These are phyloP conservation scores for Melampsora larici-populina DNA, from an alignment of 1,284 basidiomycete species.

Conservation along the genomic window DNA sequence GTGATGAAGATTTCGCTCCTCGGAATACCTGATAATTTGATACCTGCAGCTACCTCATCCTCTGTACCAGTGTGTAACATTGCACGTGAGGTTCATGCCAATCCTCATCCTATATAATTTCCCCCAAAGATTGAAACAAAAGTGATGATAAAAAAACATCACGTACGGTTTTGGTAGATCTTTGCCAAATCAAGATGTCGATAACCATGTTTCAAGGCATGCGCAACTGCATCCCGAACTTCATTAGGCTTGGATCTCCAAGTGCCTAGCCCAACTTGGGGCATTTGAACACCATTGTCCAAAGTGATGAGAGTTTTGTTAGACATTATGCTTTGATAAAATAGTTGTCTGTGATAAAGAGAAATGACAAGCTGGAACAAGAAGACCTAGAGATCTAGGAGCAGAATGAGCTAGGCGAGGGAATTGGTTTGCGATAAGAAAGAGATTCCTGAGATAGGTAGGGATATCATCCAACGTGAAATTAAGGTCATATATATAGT, in stretches of 20 bases:
- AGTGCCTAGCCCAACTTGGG: constrained; percentile 39
- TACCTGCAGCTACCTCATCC: constrained; percentile 56
- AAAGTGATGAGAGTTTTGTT: background rate
- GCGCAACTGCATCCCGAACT: constrained; percentile 34
- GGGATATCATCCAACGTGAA: too few species aligned
- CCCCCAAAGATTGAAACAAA: background rate
- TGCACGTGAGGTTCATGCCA: background rate
- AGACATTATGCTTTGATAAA: constrained; percentile 1
- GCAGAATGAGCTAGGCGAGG: too few species aligned
- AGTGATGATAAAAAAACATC: background rate
- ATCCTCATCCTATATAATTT: too few species aligned
- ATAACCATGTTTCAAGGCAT: constrained; percentile 40
- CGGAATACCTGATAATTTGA: constrained; percentile 56
- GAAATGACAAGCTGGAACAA: background rate
- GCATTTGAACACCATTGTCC: constrained; percentile 26
- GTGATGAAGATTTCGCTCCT: constrained; percentile 59
- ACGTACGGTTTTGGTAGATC: constrained; percentile 40
- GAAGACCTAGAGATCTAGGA: too few species aligned
- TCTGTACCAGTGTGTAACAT: constrained; percentile 45
- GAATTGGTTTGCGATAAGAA: too few species aligned
- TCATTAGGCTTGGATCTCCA: constrained; percentile 43
- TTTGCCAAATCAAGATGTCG: constrained; percentile 42
- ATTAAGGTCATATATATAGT: too few species aligned
- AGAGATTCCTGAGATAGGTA: too few species aligned
- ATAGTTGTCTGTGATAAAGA: background rate